These are phyloP conservation scores for Boletus huronensis DNA, from an alignment of 768 basidiomycete genomes.

Conservation along the genomic window DNA sequence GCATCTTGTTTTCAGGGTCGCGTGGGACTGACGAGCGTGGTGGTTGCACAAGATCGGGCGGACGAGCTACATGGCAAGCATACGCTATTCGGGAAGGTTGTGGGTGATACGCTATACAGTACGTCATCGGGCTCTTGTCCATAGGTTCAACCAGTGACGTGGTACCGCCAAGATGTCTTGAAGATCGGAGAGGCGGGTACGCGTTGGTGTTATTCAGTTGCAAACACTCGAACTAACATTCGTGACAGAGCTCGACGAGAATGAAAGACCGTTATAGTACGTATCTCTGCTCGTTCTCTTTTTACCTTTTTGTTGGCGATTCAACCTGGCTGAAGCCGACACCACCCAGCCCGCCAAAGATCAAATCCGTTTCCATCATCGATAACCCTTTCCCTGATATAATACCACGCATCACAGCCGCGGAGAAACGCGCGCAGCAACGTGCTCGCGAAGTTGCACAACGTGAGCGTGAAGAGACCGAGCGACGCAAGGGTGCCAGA, in stretches of 20 bases:
- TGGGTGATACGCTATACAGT: conserved; percentile 91
- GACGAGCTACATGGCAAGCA: conserved; percentile 94
- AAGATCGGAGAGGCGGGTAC: conserved; percentile 89
- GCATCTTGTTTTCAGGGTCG: neutral
- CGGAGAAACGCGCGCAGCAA: conserved; percentile 82
- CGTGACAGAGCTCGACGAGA: conserved; percentile 60
- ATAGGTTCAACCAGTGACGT: neutral
- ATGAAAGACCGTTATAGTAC: conserved; percentile 79
- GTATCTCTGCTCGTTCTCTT: conserved; percentile 23
- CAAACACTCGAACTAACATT: neutral
- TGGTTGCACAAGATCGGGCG: conserved; percentile 59
- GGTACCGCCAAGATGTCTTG: conserved; percentile 60
- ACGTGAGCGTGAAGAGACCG: conserved; percentile 73
- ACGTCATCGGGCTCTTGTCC: conserved; percentile 27
- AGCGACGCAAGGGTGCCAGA: conserved; percentile 73
- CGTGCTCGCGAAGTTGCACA: conserved; percentile 73
- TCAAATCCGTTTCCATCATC: conserved; percentile 76
- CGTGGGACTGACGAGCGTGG: neutral
- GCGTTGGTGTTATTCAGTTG: conserved; percentile 16
- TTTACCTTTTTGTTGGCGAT: neutral
- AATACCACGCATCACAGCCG: conserved; percentile 92
- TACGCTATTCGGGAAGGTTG: conserved; percentile 87
- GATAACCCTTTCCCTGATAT: conserved; percentile 97
- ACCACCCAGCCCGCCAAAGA: conserved; percentile 78
- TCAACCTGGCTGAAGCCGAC: neutral